Conservation (phyloP, 345 rosid genomes). For the Erodium maritimum region DNA sequence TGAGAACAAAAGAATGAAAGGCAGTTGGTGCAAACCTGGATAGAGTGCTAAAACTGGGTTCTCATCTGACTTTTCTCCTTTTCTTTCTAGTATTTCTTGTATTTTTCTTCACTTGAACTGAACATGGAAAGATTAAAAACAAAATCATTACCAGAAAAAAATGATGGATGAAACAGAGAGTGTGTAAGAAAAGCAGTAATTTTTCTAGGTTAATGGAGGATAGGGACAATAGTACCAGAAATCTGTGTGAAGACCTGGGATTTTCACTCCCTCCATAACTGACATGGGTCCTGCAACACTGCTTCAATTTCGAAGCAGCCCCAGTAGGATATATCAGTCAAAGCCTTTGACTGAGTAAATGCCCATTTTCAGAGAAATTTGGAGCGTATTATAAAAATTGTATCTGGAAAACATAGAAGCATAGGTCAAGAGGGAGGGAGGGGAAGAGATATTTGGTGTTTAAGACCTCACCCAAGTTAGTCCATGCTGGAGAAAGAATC, state of each 20-base stretch:
- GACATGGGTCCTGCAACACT: background rate
- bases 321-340: slow-evolving; percentile 4
- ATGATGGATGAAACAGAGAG: background rate
- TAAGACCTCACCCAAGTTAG: slow-evolving; percentile 1
- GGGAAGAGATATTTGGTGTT: background rate
- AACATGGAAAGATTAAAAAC: background rate
- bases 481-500: slow-evolving; percentile 6
- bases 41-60: background rate
- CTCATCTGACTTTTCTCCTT: too few species aligned
- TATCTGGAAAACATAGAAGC: too few species aligned
- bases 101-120: background rate
- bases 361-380: background rate
- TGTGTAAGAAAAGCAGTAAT: background rate
- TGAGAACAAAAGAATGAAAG: background rate
- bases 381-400: background rate
- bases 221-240: slow-evolving; percentile 11
- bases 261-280: slow-evolving; percentile 4
- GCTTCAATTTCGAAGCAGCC: background rate
- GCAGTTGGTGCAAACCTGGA: background rate
- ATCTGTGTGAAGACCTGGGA: slow-evolving; percentile 1
- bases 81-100: background rate
- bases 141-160: background rate
- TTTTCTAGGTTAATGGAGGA: too few species aligned
- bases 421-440: background rate
- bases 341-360: slow-evolving; percentile 9